Evolutionary conservation across 108 stramenopile genomes (phyloP), one percentile per base, ranked within the genome.

Genomic region (Aurantiochytrium sp.): DNA sequence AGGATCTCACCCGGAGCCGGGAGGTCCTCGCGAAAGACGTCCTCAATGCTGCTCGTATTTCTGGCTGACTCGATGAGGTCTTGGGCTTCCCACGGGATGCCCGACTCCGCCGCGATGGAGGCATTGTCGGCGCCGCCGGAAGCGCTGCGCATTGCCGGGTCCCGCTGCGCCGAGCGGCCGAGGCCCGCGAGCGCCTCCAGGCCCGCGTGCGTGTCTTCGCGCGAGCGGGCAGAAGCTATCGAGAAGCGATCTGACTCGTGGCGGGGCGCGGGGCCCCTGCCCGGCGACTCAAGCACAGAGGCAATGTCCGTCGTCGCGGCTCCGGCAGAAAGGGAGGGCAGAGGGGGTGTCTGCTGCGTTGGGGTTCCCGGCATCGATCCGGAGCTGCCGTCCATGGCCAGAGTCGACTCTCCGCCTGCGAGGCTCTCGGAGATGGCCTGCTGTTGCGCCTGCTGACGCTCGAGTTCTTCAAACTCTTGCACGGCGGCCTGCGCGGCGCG

Each of bases 401-500:
- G n/a, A n/a, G n/a, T n/a, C n/a, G n/a, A n/a, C 8, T 65, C 59
- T 15, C 59, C 42, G n/a, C 73, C 39, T n/a, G 21, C 27, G 73
- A 81, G 42, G 1, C 39, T 6, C 30, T 3, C 73, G n/a, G 68
- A 32, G 10, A 31, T 10, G 31, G 68, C 30, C 19, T 68, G 68
- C 68, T 81, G 73, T 81, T 81, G 15, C 34, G n/a, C 8, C 59
- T 34, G 59, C 32, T 32, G 73, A 6, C 73, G 73, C 3, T 81
- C 73, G n/a, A 48, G 42, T 81, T 81, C 12, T 2, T 81, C 73
- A 81, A 81, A 81, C 45, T 41, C 73, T 24, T 81, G 21, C 12
- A 81, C 73, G 6, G 73, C 73, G 27, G 73, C 73, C n/a, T 41
- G 42, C 12, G 42, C 73, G 15, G 45, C 73, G 73, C 73, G 73